Conservation (phyloP, 2,329 filamentous ascomycete species). For the Hypocrella siamensis region DNA sequence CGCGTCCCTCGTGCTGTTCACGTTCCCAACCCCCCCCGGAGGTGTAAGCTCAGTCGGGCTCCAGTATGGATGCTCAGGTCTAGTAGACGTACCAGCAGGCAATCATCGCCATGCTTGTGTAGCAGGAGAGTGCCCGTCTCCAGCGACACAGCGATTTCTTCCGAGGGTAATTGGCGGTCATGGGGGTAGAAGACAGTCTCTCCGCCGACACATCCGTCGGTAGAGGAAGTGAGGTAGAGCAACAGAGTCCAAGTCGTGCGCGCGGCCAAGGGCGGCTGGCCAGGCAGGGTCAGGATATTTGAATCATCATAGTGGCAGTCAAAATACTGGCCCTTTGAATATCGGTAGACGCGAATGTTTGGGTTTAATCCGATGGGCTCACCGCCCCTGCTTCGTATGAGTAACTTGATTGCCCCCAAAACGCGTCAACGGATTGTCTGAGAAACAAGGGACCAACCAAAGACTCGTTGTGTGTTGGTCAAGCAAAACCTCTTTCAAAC, state of each 20-base stretch:
- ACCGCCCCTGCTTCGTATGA: conserved; percentile 57
- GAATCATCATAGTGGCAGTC: conserved; percentile 89
- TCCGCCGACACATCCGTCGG: conserved; percentile 65
- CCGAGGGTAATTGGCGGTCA: conserved; percentile 34
- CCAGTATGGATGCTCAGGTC: not conserved
- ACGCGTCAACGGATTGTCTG: not conserved
- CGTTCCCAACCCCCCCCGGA: too few relatives aligned
- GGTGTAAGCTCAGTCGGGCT: not conserved
- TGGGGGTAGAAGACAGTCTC: conserved; percentile 87
- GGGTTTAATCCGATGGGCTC: conserved; percentile 71
- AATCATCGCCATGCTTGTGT: conserved; percentile 80
- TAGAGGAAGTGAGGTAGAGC: conserved; percentile 65
- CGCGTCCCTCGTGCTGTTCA: conserved; percentile 63
- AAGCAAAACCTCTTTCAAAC: conserved; percentile 47
- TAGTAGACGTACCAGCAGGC: conserved; percentile 48
- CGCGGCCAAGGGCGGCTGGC: conserved; percentile 13
- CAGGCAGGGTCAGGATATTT: conserved; percentile 48
- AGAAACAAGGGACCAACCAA: conserved; percentile 23
- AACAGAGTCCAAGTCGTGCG: conserved; percentile 81
- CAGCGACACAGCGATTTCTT: conserved; percentile 55
- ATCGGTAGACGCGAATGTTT: conserved; percentile 82
- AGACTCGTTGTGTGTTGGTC: conserved; percentile 19
- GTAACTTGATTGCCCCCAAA: not conserved
- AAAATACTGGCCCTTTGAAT: conserved; percentile 76
- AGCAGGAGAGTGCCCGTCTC: conserved; percentile 77